Percentiles rank a stretch among this genome's conserved stretches.
These are phyloP conservation scores for Coffea eugenioides DNA, from an alignment of 257 asterid genomes.

Conservation along the genomic window DNA sequence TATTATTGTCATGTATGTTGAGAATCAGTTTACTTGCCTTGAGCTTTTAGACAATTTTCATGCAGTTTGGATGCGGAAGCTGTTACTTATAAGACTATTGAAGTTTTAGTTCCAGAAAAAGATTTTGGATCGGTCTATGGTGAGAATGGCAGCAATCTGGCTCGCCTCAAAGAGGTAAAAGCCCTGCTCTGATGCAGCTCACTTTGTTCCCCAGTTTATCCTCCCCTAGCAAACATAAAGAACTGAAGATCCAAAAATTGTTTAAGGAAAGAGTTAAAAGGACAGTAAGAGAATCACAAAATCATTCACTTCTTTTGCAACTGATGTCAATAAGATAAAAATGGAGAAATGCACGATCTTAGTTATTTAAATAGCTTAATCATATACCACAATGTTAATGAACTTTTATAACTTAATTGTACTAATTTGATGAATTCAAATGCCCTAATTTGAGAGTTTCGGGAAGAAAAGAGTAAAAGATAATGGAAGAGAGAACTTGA, in stretches of 20 bases:
- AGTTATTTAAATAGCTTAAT: neutral
- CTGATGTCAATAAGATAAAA: neutral
- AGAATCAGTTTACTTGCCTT: neutral
- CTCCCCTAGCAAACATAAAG: neutral
- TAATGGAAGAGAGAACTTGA: neutral
- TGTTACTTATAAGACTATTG: constrained; percentile 21
- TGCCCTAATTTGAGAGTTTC: no score
- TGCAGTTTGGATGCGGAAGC: constrained; percentile 26
- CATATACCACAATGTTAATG: neutral
- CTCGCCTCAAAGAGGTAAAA: constrained; percentile 50
- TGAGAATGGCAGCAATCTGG: constrained; percentile 44
- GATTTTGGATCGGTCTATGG: constrained; percentile 44
- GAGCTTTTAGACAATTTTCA: constrained; percentile 2
- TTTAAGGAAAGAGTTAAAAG: neutral
- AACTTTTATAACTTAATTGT: neutral
- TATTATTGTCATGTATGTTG: neutral
- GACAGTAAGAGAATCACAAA: neutral
- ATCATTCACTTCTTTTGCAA: neutral
- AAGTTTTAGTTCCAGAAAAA: constrained; percentile 33
- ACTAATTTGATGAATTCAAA: neutral
- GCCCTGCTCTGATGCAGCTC: neutral
- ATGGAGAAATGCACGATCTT: neutral
- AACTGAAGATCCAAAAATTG: constrained; percentile 12
- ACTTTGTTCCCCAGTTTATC: neutral
- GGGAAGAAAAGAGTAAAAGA: neutral